Conservation (phyloP, 23 red algal genomes). For the Agarophyton chilense region DNA sequence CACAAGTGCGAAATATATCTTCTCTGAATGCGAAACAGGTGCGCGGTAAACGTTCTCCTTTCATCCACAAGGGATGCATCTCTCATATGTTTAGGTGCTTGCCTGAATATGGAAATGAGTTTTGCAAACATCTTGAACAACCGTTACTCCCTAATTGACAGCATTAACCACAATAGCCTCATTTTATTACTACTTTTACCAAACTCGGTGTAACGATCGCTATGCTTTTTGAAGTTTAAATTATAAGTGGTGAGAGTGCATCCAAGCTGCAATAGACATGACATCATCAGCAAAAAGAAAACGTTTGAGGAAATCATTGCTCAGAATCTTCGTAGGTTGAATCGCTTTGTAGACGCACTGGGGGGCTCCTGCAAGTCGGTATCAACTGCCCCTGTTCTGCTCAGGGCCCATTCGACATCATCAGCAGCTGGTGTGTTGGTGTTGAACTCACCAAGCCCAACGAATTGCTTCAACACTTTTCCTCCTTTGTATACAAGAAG, state of each 20-base stretch:
- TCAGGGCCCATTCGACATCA: constrained; percentile 83
- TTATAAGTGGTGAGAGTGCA: not conserved
- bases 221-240: not conserved
- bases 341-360: constrained; percentile 44
- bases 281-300: not conserved
- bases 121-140: not conserved
- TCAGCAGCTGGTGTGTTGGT: constrained; percentile 48
- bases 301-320: not conserved
- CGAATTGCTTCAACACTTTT: constrained; percentile 71
- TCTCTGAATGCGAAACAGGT: no score
- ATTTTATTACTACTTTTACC: not conserved
- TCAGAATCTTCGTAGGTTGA: constrained; percentile 71
- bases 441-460: constrained; percentile 55
- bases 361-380: constrained; percentile 68
- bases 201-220: not conserved
- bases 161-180: not conserved
- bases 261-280: not conserved
- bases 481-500: constrained; percentile 85
- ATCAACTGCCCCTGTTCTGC: constrained; percentile 65
- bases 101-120: not conserved
- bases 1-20: not conserved
- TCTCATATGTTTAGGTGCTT: no score
- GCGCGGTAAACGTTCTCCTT: no score
- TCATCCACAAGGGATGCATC: no score
- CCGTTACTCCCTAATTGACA: not conserved